Evolutionary conservation across 371 early-diverging fungal genomes (phyloP).

Genomic region (Choanephora cucurbitarum): DNA sequence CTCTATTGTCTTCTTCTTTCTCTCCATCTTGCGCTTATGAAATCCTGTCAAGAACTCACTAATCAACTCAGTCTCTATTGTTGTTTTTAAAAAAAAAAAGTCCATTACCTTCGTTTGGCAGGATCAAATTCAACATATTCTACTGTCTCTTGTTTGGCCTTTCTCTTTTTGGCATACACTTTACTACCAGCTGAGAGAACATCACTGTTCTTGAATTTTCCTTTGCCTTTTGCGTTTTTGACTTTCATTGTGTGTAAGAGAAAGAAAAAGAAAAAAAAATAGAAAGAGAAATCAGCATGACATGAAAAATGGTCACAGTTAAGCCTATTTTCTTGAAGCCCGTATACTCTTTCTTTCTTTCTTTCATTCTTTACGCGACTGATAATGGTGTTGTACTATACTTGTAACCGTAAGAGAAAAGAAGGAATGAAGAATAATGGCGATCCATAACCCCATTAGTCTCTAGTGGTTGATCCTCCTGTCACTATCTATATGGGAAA

Average conservation of each 20-base stretch:
- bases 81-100: too few relatives aligned
- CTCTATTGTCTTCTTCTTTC: constrained; percentile 62
- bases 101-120: constrained; percentile 64
- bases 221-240: constrained; percentile 15
- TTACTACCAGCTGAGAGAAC: constrained; percentile 69
- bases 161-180: constrained; percentile 74
- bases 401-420: constrained; percentile 22
- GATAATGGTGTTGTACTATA: constrained; percentile 28
- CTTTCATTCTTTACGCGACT: too few relatives aligned
- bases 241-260: neutral
- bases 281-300: neutral
- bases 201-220: constrained; percentile 54
- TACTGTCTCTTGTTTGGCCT: constrained; percentile 60
- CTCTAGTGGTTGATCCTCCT: constrained; percentile 69
- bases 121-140: constrained; percentile 68
- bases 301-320: constrained; percentile 13
- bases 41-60: constrained; percentile 83
- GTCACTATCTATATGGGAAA: constrained; percentile 94
- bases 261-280: constrained; percentile 1
- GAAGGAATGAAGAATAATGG: neutral
- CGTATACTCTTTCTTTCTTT: neutral
- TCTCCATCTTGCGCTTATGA: constrained; percentile 76
- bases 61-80: neutral
- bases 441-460: neutral
- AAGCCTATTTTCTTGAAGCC: neutral